phyloP scores from a whole-genome alignment of 1,284 basidiomycete genomes.

The Coriolopsis trogii region DNA sequence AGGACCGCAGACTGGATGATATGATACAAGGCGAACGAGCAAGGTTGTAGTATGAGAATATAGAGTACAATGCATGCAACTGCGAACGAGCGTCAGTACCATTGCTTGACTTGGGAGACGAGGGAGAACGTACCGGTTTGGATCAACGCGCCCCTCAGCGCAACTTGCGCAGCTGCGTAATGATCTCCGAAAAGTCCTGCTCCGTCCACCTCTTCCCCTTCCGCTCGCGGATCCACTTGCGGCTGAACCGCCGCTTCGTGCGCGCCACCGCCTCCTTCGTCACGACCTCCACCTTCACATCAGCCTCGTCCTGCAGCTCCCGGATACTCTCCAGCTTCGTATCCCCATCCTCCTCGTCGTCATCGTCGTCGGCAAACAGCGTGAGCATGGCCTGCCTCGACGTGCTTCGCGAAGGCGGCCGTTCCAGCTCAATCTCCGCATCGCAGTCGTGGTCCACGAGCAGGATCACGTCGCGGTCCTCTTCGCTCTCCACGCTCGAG shows the following conservation, averaged over 20 bases:
- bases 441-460: constrained; percentile 15
- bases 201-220: constrained; percentile 24
- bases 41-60: no score
- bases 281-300: constrained; percentile 18
- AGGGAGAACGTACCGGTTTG: no score
- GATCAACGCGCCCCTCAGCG: constrained; percentile 9
- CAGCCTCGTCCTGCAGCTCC: no score
- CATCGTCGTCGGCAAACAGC: constrained; percentile 10
- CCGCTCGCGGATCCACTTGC: constrained; percentile 26
- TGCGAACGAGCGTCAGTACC: no score
- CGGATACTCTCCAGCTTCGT: background rate
- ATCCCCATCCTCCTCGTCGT: background rate
- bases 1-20: background rate
- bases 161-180: constrained; percentile 21
- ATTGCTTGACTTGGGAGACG: no score
- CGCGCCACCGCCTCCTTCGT: constrained; percentile 17
- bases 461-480: constrained; percentile 19
- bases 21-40: no score
- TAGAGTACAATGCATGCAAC: no score
- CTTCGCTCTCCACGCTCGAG: constrained; percentile 9
- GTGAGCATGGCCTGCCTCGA: constrained; percentile 20
- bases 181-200: constrained; percentile 21
- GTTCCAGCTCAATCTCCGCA: constrained; percentile 2
- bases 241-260: constrained; percentile 22
- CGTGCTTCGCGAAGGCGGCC: constrained; percentile 9